These are phyloP conservation scores for Dunaliella primolecta DNA, from an alignment of 139 green algal genomes.

Conservation along the genomic window DNA sequence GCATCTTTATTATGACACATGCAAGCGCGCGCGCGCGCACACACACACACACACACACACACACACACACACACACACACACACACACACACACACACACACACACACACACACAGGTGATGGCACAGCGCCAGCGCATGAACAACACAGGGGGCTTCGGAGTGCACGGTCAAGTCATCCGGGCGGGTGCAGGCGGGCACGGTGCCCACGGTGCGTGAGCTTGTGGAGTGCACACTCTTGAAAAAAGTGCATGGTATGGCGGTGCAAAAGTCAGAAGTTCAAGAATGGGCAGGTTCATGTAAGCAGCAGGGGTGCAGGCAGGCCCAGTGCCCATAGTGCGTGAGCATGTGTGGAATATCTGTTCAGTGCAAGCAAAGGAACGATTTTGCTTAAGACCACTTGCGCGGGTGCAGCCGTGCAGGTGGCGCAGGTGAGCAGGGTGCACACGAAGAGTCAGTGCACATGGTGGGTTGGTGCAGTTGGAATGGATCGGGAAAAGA, in stretches of 20 bases:
- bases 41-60: neutral
- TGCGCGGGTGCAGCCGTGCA: no score
- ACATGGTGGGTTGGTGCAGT: no score
- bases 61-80: neutral
- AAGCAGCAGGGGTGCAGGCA: no score
- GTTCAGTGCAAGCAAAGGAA: no score
- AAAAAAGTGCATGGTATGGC: no score
- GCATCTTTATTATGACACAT: neutral
- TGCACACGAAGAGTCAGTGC: no score
- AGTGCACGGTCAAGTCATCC: neutral
- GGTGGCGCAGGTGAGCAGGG: no score
- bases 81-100: constrained; percentile 12
- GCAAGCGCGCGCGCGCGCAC: neutral
- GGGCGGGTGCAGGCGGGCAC: neutral
- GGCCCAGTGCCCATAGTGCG: neutral
- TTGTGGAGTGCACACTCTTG: no score
- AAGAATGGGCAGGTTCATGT: no score
- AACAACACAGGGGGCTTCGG: neutral
- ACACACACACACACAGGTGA: neutral
- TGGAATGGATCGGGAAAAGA: no score
- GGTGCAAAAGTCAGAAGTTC: no score
- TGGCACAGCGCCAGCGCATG: neutral
- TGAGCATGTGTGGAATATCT: neutral
- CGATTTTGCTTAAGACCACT: no score
- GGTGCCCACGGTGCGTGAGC: neutral